Evolutionary conservation across 1,284 basidiomycete species (phyloP).

Genomic region (Earliella scabrosa): DNA sequence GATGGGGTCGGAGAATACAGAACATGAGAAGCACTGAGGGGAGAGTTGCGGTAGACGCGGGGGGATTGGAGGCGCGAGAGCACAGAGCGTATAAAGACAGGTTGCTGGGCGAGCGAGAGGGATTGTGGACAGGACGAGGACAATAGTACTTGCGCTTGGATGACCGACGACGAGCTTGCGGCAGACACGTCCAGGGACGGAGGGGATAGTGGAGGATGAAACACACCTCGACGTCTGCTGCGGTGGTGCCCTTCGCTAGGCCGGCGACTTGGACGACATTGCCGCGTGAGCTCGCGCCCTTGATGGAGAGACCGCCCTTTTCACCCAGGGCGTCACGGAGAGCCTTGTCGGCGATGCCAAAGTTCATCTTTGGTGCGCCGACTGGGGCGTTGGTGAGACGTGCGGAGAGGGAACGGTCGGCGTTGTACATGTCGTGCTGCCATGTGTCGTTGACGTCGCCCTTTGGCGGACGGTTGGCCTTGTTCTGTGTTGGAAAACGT

Average conservation of each 20-base stretch:
- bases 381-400: slow-evolving; percentile 55
- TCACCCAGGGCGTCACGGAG: slow-evolving; percentile 39
- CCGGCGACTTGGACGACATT: slow-evolving; percentile 81
- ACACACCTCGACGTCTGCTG: slow-evolving; percentile 78
- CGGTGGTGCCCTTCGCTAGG: slow-evolving; percentile 77
- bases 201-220: background rate
- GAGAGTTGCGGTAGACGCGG: no score
- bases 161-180: no score
- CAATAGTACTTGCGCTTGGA: no score
- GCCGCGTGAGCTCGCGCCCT: slow-evolving; percentile 67
- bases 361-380: slow-evolving; percentile 58
- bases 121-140: no score
- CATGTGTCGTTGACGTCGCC: slow-evolving; percentile 69
- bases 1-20: background rate
- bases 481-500: slow-evolving; percentile 42
- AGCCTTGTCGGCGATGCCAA: slow-evolving; percentile 48
- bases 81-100: no score
- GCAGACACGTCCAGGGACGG: no score
- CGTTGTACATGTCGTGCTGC: slow-evolving; percentile 71
- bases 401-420: slow-evolving; percentile 59
- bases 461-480: slow-evolving; percentile 56
- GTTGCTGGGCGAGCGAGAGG: no score
- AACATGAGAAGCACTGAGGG: no score
- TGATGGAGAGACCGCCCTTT: slow-evolving; percentile 60
- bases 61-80: no score